Percentiles rank a stretch among this genome's conserved stretches.
Evolutionary conservation across 2,329 filamentous ascomycete genomes (phyloP).

Genomic region (Colletotrichum cuscutae): DNA sequence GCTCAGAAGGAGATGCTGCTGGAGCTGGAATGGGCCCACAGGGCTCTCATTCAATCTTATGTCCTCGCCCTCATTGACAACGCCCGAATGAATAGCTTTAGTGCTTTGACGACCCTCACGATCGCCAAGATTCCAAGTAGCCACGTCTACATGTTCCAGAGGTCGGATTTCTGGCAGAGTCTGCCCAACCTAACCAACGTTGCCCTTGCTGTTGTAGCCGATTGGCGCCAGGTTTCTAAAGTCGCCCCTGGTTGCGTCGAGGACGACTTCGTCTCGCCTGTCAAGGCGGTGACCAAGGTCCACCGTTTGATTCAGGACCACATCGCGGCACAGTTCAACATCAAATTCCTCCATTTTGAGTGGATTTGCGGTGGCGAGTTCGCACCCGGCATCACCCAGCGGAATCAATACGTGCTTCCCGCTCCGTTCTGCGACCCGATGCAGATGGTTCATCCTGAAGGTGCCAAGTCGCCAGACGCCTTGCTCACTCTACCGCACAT

Average conservation of each 20-base stretch:
- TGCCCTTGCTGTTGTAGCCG: slow-evolving; percentile 70
- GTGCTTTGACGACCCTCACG: slow-evolving; percentile 66
- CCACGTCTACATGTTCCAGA: slow-evolving; percentile 65
- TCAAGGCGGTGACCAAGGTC: slow-evolving; percentile 60
- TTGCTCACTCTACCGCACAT: slow-evolving; percentile 66
- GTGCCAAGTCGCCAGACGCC: slow-evolving; percentile 46
- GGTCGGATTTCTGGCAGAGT: slow-evolving; percentile 70
- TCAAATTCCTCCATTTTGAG: slow-evolving; percentile 71
- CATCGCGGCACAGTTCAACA: slow-evolving; percentile 57
- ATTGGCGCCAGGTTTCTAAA: slow-evolving; percentile 71
- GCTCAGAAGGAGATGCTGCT: slow-evolving; percentile 76
- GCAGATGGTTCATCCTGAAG: slow-evolving; percentile 43
- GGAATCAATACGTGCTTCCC: slow-evolving; percentile 71
- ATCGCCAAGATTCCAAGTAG: slow-evolving; percentile 73
- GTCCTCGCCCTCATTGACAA: slow-evolving; percentile 73
- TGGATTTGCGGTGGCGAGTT: slow-evolving; percentile 77
- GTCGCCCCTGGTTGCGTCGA: slow-evolving; percentile 61
- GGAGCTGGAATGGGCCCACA: slow-evolving; percentile 75
- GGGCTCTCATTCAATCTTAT: slow-evolving; percentile 75
- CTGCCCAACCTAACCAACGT: slow-evolving; percentile 65
- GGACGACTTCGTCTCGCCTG: slow-evolving; percentile 60
- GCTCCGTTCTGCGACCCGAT: slow-evolving; percentile 58
- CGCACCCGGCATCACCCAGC: slow-evolving; percentile 67
- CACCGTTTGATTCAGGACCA: slow-evolving; percentile 62
- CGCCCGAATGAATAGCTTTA: slow-evolving; percentile 55